Percentiles rank a stretch among this genome's conserved stretches.
Conservation (phyloP, 768 basidiomycete species). For the Trichaptum fuscoviolaceum region DNA sequence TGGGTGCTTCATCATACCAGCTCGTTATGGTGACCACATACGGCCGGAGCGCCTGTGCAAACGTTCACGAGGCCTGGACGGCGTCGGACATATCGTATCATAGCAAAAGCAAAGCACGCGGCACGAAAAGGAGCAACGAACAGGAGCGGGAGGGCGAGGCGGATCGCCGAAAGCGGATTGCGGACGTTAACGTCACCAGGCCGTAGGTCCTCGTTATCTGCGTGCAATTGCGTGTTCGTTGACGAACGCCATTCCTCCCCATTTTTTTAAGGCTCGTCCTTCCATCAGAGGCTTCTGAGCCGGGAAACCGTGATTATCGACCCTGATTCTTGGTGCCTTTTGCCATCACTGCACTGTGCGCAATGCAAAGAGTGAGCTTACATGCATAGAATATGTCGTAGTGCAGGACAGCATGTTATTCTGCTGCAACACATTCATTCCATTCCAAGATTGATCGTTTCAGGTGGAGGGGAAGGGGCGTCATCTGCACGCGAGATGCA, state of each 20-base stretch:
- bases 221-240: not conserved
- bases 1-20: too few relatives aligned
- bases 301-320: not conserved
- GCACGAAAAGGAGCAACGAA: too few relatives aligned
- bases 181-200: not conserved
- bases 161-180: not conserved
- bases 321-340: not conserved
- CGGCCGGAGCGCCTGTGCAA: not conserved
- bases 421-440: not conserved
- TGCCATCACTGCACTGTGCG: not conserved
- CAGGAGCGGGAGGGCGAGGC: not conserved
- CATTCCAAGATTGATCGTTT: not conserved
- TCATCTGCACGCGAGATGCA: not conserved
- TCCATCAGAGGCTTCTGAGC: not conserved
- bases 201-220: not conserved
- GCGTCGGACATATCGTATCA: not conserved
- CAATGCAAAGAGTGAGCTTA: not conserved
- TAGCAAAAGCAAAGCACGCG: not conserved
- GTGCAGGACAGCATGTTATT: not conserved
- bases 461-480: too few relatives aligned
- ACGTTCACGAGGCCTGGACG: not conserved
- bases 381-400: not conserved
- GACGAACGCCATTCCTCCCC: not conserved
- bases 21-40: too few relatives aligned
- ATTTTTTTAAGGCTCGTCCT: not conserved